Base-by-base conservation (phyloP, 805 yeast genomes). In the Saccharomyces mikatae region DNA sequence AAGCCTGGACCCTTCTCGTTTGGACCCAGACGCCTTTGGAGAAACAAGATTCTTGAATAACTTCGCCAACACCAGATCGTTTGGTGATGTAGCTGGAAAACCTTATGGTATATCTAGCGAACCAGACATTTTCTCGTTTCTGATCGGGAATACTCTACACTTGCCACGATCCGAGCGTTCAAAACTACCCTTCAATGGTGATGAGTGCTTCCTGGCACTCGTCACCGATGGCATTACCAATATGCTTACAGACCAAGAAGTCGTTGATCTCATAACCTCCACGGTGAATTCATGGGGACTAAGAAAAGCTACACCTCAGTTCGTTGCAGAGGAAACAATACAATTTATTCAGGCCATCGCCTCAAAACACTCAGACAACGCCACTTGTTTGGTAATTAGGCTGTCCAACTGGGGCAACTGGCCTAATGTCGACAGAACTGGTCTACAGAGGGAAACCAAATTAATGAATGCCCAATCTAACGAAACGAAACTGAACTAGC, bases 381-480 rank as follows among this genome's bases (percentile, higher is more conserved):
- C 98, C n/a, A 89, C 97, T 2, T 89, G 97, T 67, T 64, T 86
- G 58, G 87, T 94, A 4, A 70, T 92, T 10, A 75, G 95, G 56
- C 73, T 94, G 54, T 77, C 80, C 36, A 96, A 96, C 9, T 94
- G 99, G 99, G 97, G 96, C 5, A 79, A 82, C 53, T 94, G 99
- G 97, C 92, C 94, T 6, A 71, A 79, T 54, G 64, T 76, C 3
- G 98, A 92, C 71, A 74, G 96, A 49, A 89, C 97, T 0, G 97
- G 97, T 0, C 79, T 77, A 48, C 69, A 81, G 54, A 77, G 99
- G 58, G 96, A 87, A 68, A 84, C 84, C 55, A 78, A 87, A 60
- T 70, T 36, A 4, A 36, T 36, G 24, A 36, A 36, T 9, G 44
- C 44, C 11, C 44, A 36, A 36, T 36, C 44, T 36, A 36, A 17